Conservation (phyloP, 1,139 yeast genomes). For the Groenewaldozyma sp. region DNA sequence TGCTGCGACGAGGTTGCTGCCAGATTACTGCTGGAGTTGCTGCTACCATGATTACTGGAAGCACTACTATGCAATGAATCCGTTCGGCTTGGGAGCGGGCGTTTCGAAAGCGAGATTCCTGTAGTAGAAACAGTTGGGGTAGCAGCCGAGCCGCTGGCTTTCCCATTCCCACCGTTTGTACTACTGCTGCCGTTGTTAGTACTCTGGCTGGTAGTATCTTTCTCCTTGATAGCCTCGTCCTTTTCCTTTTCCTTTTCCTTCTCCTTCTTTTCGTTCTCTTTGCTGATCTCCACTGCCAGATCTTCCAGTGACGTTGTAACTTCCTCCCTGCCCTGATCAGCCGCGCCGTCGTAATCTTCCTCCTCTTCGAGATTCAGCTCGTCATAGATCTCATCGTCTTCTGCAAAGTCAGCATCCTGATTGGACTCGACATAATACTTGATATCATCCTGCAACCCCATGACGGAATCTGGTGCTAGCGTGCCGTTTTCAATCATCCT, state of each 20-base stretch:
- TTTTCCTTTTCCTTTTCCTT: background rate
- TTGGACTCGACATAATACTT: constrained; percentile 91
- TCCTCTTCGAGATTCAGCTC: constrained; percentile 70
- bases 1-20: background rate
- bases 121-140: background rate
- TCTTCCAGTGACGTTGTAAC: constrained; percentile 29
- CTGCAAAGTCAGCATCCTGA: constrained; percentile 92
- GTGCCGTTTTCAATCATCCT: constrained; percentile 76
- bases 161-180: background rate
- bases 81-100: too few relatives aligned
- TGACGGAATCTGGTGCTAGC: constrained; percentile 71
- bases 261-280: constrained; percentile 10
- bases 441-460: constrained; percentile 80
- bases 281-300: constrained; percentile 27
- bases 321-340: constrained; percentile 28
- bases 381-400: constrained; percentile 90
- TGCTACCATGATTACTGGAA: too few relatives aligned
- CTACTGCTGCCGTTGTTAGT: background rate
- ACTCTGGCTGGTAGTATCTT: background rate
- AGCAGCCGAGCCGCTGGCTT: background rate
- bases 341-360: constrained; percentile 41
- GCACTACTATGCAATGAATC: too few relatives aligned
- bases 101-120: background rate
- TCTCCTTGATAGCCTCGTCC: background rate
- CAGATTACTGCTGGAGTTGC: too few relatives aligned